phyloP scores from a whole-genome alignment of 441 rosid species.

The Lepidium campestre region DNA sequence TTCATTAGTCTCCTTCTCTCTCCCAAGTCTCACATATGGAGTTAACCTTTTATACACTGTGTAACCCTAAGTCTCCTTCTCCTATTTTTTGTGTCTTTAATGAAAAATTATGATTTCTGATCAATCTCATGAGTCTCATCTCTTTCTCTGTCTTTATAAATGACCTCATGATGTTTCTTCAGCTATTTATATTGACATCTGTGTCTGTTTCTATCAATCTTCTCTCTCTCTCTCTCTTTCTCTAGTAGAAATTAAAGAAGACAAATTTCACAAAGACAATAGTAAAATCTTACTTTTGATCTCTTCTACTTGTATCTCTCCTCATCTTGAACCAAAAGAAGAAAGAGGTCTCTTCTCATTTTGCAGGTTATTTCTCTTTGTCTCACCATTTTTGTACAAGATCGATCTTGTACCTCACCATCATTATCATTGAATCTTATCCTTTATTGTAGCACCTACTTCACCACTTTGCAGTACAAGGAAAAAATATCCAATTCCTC shows the following conservation, averaged over 20 bases:
- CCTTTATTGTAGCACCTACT: neutral
- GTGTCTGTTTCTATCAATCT: neutral
- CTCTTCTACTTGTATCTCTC: conserved; percentile 8
- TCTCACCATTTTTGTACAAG: conserved; percentile 2
- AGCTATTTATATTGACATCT: conserved; percentile 14
- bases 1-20: conserved; percentile 11
- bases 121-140: conserved; percentile 4
- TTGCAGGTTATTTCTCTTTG: conserved; percentile 9
- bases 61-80: conserved; percentile 40
- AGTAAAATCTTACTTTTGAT: conserved; percentile 1
- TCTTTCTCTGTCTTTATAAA: neutral
- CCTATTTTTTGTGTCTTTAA: conserved; percentile 31
- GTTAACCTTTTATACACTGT: conserved; percentile 25
- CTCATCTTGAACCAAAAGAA: neutral
- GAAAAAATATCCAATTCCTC: neutral
- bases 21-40: conserved; percentile 22
- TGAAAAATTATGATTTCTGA: conserved; percentile 32
- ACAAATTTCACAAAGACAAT: too few species aligned
- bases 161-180: neutral
- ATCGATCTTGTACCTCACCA: too few species aligned
- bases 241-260: neutral
- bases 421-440: neutral
- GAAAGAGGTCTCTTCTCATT: neutral
- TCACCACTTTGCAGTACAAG: neutral
- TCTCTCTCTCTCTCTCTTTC: too few species aligned